Evolutionary conservation across 495 filamentous ascomycete species (phyloP).

Genomic region (Hypoxylon subgilvum): DNA sequence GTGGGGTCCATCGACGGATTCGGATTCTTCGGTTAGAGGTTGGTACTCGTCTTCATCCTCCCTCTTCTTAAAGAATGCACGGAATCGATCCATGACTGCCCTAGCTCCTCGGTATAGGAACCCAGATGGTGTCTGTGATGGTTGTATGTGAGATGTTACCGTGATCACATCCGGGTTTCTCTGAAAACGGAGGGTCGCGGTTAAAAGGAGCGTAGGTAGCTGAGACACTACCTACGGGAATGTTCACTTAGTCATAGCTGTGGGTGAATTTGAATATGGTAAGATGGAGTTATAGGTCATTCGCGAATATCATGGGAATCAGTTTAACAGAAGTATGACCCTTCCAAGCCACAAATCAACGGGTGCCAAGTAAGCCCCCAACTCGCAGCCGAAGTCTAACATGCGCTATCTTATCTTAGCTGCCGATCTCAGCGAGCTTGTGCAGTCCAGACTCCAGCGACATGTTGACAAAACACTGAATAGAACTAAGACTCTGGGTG

Average conservation of each 20-base stretch:
- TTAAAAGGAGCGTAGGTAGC: conserved; percentile 16
- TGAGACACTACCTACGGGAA: conserved; percentile 12
- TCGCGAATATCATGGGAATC: conserved; percentile 23
- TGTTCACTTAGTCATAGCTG: conserved; percentile 20
- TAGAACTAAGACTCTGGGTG: too few species aligned
- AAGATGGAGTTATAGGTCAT: conserved; percentile 18
- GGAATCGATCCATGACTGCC: conserved; percentile 55
- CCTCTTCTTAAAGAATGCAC: conserved; percentile 49
- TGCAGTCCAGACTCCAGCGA: too few species aligned
- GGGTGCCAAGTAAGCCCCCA: too few species aligned
- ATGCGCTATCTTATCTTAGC: conserved; percentile 10
- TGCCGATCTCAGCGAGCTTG: conserved; percentile 10
- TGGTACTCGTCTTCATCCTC: conserved; percentile 62
- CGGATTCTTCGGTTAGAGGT: conserved; percentile 56
- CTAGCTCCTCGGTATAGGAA: neutral
- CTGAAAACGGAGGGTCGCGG: neutral
- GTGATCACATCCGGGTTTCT: conserved; percentile 8
- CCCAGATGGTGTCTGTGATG: neutral
- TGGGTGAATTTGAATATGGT: neutral
- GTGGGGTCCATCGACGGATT: conserved; percentile 33
- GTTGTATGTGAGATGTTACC: neutral
- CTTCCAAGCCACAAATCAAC: too few species aligned
- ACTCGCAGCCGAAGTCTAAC: too few species aligned
- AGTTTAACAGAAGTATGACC: neutral
- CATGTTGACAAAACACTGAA: too few species aligned